These are phyloP conservation scores for Chionographis japonica DNA, from an alignment of 106 monocot genomes.

Conservation along the genomic window DNA sequence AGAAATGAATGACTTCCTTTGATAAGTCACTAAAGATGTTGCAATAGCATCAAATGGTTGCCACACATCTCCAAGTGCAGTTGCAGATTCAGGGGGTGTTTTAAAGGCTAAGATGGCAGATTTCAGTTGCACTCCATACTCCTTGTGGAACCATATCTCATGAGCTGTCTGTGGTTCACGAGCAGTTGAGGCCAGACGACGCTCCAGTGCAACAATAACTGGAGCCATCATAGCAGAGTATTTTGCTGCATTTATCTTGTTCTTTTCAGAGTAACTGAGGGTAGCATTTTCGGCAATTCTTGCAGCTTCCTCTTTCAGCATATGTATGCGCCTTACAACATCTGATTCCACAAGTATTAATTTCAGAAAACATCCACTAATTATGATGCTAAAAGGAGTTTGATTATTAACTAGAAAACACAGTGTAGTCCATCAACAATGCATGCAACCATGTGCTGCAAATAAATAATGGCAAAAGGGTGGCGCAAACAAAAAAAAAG, in stretches of 20 bases:
- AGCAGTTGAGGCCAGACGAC: slow-evolving; percentile 86
- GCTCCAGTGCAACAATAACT: slow-evolving; percentile 88
- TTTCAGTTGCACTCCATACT: slow-evolving; percentile 68
- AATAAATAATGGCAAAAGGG: too few relatives aligned
- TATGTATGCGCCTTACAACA: slow-evolving; percentile 81
- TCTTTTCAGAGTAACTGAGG: slow-evolving; percentile 70
- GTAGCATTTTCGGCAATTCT: slow-evolving; percentile 76
- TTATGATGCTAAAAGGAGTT: too few relatives aligned
- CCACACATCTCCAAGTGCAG: slow-evolving; percentile 74
- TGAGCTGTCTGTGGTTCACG: slow-evolving; percentile 79
- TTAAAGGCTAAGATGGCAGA: slow-evolving; percentile 73
- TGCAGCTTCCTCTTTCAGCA: slow-evolving; percentile 86
- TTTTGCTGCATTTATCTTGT: slow-evolving; percentile 87
- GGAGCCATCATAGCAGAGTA: slow-evolving; percentile 98
- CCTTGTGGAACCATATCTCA: slow-evolving; percentile 87
- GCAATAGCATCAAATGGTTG: slow-evolving; percentile 74
- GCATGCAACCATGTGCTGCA: too few relatives aligned
- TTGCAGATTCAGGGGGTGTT: slow-evolving; percentile 62
- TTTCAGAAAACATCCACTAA: neutral
- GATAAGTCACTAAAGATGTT: slow-evolving; percentile 70
- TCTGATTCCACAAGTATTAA: slow-evolving; percentile 40
- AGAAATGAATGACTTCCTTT: slow-evolving; percentile 59
- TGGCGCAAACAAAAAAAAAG: too few relatives aligned
- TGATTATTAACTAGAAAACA: too few relatives aligned
- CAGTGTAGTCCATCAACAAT: too few relatives aligned